Evolutionary conservation across 176 grass and related monocot species (phyloP).

Genomic region (Hyparrhenia diplandra): DNA sequence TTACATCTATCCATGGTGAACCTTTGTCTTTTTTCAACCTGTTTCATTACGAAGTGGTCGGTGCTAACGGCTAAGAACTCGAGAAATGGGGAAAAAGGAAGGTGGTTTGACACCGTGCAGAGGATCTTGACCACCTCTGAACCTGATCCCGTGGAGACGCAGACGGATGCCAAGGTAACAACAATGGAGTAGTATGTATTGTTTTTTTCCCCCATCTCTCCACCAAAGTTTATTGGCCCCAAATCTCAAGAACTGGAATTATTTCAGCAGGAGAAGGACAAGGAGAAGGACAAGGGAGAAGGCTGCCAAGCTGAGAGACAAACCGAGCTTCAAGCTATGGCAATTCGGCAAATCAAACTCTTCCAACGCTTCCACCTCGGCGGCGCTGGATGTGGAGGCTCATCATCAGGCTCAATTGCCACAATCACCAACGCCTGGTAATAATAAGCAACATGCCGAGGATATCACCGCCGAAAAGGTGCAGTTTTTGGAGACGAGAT

Average conservation of each 20-base stretch:
- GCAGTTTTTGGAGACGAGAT: not conserved
- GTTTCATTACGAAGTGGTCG: not conserved
- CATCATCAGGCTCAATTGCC: not conserved
- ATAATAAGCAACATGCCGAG: not conserved
- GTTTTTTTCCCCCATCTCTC: not conserved
- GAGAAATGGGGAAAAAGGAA: constrained; percentile 52
- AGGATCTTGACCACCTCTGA: constrained; percentile 45
- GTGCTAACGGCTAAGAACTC: not conserved
- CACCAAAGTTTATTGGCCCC: not conserved
- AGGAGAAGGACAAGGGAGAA: no score
- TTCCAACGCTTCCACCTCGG: constrained; percentile 17
- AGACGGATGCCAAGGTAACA: constrained; percentile 46
- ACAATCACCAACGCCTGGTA: not conserved
- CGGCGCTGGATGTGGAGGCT: not conserved
- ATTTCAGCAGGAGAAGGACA: no score
- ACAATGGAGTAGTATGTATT: not conserved
- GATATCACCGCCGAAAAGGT: not conserved
- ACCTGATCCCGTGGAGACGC: constrained; percentile 34
- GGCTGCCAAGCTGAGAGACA: constrained; percentile 30
- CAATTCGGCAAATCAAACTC: constrained; percentile 43
- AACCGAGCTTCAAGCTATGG: constrained; percentile 53
- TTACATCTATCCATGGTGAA: not conserved
- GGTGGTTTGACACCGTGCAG: constrained; percentile 62
- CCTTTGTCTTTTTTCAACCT: not conserved
- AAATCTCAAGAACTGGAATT: not conserved